Evolutionary conservation across 2,329 filamentous ascomycete genomes (phyloP).

Genomic region (Dothistroma pini): DNA sequence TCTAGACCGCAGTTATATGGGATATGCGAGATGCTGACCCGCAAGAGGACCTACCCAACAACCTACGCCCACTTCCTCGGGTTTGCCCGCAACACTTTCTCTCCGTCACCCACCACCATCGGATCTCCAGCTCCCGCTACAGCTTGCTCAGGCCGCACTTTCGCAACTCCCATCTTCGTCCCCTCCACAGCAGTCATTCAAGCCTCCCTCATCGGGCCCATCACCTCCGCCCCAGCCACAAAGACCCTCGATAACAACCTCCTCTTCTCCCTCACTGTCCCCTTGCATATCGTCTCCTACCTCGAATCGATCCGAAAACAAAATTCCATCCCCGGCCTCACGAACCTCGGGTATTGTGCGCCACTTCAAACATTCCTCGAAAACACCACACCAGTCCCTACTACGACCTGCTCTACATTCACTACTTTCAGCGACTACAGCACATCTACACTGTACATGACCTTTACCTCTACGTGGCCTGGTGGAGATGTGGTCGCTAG

Average conservation of each 20-base stretch:
- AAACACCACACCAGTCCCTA: background rate
- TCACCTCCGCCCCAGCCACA: background rate
- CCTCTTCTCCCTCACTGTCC: background rate
- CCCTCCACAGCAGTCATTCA: background rate
- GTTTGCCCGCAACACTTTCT: slow-evolving; percentile 1
- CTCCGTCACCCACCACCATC: background rate
- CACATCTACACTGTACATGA: background rate
- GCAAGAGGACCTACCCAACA: slow-evolving; percentile 5
- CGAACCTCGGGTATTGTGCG: background rate
- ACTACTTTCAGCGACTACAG: background rate
- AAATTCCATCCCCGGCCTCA: background rate
- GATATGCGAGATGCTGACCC: background rate
- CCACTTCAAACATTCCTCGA: background rate
- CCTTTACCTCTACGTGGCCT: background rate
- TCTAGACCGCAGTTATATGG: no score
- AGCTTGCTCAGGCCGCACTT: background rate
- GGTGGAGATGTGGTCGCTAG: background rate
- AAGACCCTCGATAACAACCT: background rate
- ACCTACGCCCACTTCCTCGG: slow-evolving; percentile 9
- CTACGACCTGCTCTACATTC: background rate
- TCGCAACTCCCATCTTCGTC: background rate
- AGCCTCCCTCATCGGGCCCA: slow-evolving; percentile 1
- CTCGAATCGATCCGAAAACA: background rate
- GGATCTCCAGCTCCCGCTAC: background rate
- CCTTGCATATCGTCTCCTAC: background rate